Percentiles rank a stretch among this genome's conserved stretches.
Evolutionary conservation across 352 stramenopile genomes (phyloP).

Genomic region (Thalassiosira mediterranea): DNA sequence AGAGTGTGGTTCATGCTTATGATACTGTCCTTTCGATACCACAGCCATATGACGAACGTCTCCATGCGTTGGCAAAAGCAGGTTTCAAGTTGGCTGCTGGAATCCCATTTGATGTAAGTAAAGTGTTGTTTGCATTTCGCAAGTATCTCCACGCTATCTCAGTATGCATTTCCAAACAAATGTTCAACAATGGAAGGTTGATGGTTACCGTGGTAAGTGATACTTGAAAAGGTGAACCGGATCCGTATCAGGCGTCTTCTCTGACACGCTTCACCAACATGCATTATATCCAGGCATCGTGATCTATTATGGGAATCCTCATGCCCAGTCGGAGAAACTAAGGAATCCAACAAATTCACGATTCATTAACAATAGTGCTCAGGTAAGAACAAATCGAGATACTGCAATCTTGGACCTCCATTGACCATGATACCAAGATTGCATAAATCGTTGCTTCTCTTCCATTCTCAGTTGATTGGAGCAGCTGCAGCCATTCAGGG

Average conservation of each 20-base stretch:
- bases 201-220: conserved; percentile 29
- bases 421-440: neutral
- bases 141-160: too few relatives aligned
- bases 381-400: conserved; percentile 4
- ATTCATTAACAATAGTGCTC: conserved; percentile 16
- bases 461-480: conserved; percentile 25
- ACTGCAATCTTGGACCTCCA: conserved; percentile 3
- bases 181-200: too few relatives aligned
- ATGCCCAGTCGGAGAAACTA: conserved; percentile 13
- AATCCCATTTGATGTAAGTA: conserved; percentile 30
- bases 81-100: conserved; percentile 31
- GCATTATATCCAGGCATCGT: too few relatives aligned
- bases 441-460: too few relatives aligned
- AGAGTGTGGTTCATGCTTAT: neutral
- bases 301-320: conserved; percentile 32
- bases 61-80: conserved; percentile 29
- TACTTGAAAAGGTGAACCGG: too few relatives aligned
- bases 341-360: conserved; percentile 12
- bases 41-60: conserved; percentile 32
- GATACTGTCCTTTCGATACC: neutral
- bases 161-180: too few relatives aligned
- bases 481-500: conserved; percentile 14
- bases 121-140: neutral
- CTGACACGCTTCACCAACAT: too few relatives aligned
- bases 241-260: too few relatives aligned